Evolutionary conservation across 257 asterid genomes (phyloP), one percentile per base, ranked within the genome.

Genomic region (Handroanthus guayacan): DNA sequence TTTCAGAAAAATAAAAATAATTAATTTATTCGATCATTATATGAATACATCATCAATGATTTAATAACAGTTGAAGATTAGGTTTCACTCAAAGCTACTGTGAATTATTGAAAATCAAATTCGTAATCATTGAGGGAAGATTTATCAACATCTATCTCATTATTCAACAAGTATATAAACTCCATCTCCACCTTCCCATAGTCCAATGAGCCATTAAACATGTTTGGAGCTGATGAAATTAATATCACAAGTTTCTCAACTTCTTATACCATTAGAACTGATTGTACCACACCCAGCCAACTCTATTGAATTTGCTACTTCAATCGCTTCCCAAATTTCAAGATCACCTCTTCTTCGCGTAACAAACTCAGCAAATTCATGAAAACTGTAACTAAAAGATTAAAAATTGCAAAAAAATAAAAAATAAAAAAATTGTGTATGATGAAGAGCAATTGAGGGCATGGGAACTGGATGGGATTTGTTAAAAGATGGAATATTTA

Each of bases 251-350:
- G 86, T 84, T 89, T 87, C 87, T 75, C 31, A 93, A 67, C 20
- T 87, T 90, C 84, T 95, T 95, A 82, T 95, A 95, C 0, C 96
- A 89, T 69, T 91, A 57, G 58, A 74, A 95, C n/a, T 93, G 86
- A 68, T 93, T 91, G 13, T 87, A 80, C 98, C 31, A 25, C 98
- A 93, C 6, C 83, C 96, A 8, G 97, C 31, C 85, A 93, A 71
- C 93, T 87, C 75, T 91, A 96, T 72, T 93, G 81, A 38, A 84
- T 87, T 10, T 93, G 98, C 71, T 81, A 86, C 83, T 95, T 90
- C 89, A 95, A 80, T 76, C 97, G 82, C 89, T 95, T 95, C 12
- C 99, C 98, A 45, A 95, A 93, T 82, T 95, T 95, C 99, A 95
- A 25, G 31, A 25, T 25, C 31, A 25, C 31, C 31, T 25, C 31